Percentiles rank a stretch among this genome's conserved stretches.
Conservation (phyloP, 192 early-diverging fungal species). For the Entrophospora sp. region DNA sequence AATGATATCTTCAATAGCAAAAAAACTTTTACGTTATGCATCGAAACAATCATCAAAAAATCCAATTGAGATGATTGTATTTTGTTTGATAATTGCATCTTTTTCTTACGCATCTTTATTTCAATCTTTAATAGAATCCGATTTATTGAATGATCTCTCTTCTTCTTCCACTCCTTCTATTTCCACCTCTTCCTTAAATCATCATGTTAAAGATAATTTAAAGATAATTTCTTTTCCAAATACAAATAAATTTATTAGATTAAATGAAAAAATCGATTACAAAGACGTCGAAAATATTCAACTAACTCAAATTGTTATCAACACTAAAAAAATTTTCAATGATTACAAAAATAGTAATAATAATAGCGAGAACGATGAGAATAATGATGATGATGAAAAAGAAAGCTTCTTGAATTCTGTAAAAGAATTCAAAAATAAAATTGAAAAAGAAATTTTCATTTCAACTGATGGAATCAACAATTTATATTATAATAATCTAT, state of each 20-base stretch:
- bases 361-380: too few species aligned
- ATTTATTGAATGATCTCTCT: constrained; percentile 43
- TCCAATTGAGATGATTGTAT: constrained; percentile 74
- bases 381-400: constrained; percentile 13
- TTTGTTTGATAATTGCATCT: constrained; percentile 60
- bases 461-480: constrained; percentile 19
- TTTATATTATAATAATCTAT: constrained; percentile 29
- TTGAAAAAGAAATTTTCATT: constrained; percentile 32
- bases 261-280: constrained; percentile 36
- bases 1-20: neutral
- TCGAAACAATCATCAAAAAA: constrained; percentile 50
- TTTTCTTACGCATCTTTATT: constrained; percentile 72
- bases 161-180: too few species aligned
- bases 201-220: constrained; percentile 32
- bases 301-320: constrained; percentile 52
- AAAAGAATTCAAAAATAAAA: constrained; percentile 26
- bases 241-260: constrained; percentile 25
- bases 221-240: constrained; percentile 31
- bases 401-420: constrained; percentile 34
- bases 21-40: constrained; percentile 6
- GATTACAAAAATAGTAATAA: too few species aligned
- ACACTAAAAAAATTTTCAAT: constrained; percentile 20
- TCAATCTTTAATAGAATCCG: constrained; percentile 58
- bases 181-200: too few species aligned
- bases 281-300: constrained; percentile 40